phyloP scores from a whole-genome alignment of 257 asterid genomes.

The Gentiana dahurica region DNA sequence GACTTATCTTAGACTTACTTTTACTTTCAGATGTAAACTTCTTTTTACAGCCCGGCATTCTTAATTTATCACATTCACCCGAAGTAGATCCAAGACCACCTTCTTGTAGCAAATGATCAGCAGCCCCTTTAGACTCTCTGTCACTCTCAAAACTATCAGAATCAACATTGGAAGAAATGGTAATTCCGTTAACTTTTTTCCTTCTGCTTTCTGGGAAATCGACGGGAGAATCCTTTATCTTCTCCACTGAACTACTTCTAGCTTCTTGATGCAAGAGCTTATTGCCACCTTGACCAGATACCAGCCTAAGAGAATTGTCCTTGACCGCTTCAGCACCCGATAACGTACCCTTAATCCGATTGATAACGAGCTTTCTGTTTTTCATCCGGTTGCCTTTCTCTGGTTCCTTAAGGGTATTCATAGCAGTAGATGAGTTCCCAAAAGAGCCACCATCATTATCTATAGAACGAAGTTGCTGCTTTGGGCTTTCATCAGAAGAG shows the following conservation, averaged over 20 bases:
- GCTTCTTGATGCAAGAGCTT: slow-evolving; percentile 22
- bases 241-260: slow-evolving; percentile 27
- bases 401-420: slow-evolving; percentile 2
- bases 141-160: slow-evolving; percentile 30
- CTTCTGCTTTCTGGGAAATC: slow-evolving; percentile 22
- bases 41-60: slow-evolving; percentile 18
- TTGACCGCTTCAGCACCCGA: slow-evolving; percentile 18
- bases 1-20: slow-evolving; percentile 36
- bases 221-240: slow-evolving; percentile 22
- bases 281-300: slow-evolving; percentile 21
- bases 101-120: slow-evolving; percentile 15
- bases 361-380: neutral
- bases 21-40: slow-evolving; percentile 32
- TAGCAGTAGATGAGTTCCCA: neutral
- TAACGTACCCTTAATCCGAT: neutral
- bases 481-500: slow-evolving; percentile 18
- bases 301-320: slow-evolving; percentile 17
- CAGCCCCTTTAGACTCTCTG: slow-evolving; percentile 22
- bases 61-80: slow-evolving; percentile 21
- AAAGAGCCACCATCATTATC: slow-evolving; percentile 8
- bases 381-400: neutral
- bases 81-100: slow-evolving; percentile 19
- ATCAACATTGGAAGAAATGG: slow-evolving; percentile 18
- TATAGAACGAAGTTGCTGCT: slow-evolving; percentile 21
- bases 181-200: slow-evolving; percentile 18